phyloP scores from a whole-genome alignment of 805 yeast genomes.

The Saturnispora quitensis region DNA sequence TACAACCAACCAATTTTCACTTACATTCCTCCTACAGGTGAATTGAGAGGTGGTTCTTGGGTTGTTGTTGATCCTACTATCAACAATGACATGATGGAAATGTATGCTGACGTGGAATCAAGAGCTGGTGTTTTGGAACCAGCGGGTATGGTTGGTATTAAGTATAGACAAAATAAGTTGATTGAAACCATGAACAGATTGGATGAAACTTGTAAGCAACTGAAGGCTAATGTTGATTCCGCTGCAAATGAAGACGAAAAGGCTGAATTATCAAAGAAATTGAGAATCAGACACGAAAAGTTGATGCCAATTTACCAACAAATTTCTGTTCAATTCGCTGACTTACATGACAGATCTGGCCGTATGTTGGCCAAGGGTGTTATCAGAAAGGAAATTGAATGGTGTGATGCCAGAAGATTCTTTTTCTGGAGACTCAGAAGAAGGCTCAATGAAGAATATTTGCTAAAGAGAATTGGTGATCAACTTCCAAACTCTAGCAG shows the following conservation, averaged over 20 bases:
- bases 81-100: conserved; percentile 96
- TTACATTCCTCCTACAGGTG: conserved; percentile 97
- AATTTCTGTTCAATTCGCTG: conserved; percentile 93
- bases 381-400: conserved; percentile 74
- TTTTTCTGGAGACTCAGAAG: conserved; percentile 99
- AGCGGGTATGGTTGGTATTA: conserved; percentile 98
- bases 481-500: conserved; percentile 52
- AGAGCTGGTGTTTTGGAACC: conserved; percentile 99
- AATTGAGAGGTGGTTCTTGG: conserved; percentile 99
- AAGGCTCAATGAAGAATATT: conserved; percentile 86
- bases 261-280: conserved; percentile 51
- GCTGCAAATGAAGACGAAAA: conserved; percentile 55
- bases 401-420: conserved; percentile 85
- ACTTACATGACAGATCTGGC: conserved; percentile 93
- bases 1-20: conserved; percentile 95
- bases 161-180: conserved; percentile 89
- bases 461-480: conserved; percentile 63
- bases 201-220: conserved; percentile 63
- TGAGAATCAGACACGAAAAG: conserved; percentile 69
- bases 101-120: conserved; percentile 94
- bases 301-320: conserved; percentile 86
- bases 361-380: conserved; percentile 96
- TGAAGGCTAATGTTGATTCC: conserved; percentile 49
- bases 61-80: conserved; percentile 99
- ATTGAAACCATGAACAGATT: conserved; percentile 86